A percentile compares a stretch with the other conserved stretches of the same genome.
Conservation (phyloP, 345 rosid genomes). For the Eucalyptus leucophloia region DNA sequence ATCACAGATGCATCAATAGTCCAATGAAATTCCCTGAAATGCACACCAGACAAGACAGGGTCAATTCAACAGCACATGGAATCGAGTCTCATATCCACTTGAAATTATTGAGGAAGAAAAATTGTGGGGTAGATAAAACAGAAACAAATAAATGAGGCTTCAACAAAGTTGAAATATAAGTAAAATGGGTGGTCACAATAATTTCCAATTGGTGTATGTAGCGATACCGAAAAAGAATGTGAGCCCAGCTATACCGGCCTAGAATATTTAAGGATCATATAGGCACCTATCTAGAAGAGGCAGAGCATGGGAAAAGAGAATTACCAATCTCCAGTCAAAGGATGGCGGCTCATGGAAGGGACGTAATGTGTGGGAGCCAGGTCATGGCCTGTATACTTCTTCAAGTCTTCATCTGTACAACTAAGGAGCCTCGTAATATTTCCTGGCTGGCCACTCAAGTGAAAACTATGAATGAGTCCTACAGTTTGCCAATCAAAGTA, state of each 20-base stretch:
- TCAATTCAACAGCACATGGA: not conserved
- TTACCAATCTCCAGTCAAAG: slow-evolving; percentile 95
- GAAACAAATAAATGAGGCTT: not conserved
- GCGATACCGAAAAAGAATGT: not conserved
- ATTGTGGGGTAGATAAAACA: not conserved
- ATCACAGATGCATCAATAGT: not conserved
- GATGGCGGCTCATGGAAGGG: slow-evolving; percentile 98
- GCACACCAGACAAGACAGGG: not conserved
- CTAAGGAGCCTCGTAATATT: slow-evolving; percentile 92
- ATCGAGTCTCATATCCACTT: not conserved
- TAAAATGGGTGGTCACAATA: not conserved
- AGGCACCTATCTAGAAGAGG: not conserved
- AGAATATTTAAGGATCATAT: not conserved
- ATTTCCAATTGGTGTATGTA: not conserved
- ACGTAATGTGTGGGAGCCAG: slow-evolving; percentile 96
- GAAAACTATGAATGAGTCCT: slow-evolving; percentile 91
- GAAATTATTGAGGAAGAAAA: not conserved
- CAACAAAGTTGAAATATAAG: not conserved
- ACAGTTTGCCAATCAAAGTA: slow-evolving; percentile 99
- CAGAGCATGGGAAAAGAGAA: not conserved
- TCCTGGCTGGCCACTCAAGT: slow-evolving; percentile 88
- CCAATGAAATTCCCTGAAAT: not conserved
- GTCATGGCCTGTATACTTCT: slow-evolving; percentile 73
- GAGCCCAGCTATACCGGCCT: not conserved
- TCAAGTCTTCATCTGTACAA: slow-evolving; percentile 76